These are phyloP conservation scores for Trichoderma semiorbis DNA, from an alignment of 2,329 filamentous ascomycete genomes.

Conservation along the genomic window DNA sequence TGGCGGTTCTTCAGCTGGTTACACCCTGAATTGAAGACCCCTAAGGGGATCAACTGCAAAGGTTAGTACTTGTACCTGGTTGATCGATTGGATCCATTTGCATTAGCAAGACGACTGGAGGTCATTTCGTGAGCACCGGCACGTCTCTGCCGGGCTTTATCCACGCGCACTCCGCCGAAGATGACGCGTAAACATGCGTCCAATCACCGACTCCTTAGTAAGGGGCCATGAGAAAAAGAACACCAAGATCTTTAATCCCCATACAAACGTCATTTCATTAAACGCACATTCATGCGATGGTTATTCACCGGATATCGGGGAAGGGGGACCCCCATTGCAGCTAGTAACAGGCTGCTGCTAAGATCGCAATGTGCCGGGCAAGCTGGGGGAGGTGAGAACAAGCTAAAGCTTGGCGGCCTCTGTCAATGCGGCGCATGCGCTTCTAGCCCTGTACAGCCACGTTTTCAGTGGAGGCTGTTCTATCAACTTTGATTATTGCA, in stretches of 20 bases:
- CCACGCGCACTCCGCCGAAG: background rate
- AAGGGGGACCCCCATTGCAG: background rate
- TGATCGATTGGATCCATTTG: background rate
- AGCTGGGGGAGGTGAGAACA: conserved; percentile 1
- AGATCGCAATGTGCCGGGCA: conserved; percentile 5
- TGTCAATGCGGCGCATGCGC: background rate
- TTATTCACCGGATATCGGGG: background rate
- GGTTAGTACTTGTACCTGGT: background rate
- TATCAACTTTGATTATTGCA: background rate
- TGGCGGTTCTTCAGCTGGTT: background rate
- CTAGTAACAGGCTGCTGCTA: background rate
- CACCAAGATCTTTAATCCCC: background rate
- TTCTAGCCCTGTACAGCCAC: conserved; percentile 18
- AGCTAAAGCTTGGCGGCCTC: conserved; percentile 13
- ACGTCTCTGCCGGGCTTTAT: background rate
- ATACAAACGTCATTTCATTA: background rate
- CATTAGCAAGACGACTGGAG: background rate
- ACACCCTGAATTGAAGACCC: background rate
- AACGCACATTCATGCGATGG: background rate
- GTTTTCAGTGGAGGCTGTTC: conserved; percentile 15
- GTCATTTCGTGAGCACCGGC: background rate
- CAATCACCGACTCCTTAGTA: background rate
- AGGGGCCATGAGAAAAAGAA: background rate
- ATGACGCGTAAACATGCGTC: conserved; percentile 1
- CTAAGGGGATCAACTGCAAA: background rate